These are phyloP conservation scores for Lactifluus hygrophoroides DNA, from an alignment of 768 basidiomycete genomes.

Conservation along the genomic window DNA sequence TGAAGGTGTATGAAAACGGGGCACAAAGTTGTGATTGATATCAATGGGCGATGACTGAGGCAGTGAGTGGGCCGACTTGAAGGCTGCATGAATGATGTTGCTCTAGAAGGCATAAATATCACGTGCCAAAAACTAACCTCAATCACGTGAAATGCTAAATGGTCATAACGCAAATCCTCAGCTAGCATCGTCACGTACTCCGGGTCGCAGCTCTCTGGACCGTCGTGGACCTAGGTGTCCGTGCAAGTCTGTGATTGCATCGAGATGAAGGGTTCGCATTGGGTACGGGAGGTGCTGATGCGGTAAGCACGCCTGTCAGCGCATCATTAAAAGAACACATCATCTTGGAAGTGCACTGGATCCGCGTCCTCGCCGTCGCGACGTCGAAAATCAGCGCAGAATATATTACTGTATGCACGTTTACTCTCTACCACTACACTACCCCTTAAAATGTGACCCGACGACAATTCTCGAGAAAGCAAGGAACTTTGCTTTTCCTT, in stretches of 20 bases:
- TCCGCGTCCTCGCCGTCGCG: too few relatives aligned
- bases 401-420: too few relatives aligned
- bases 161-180: too few relatives aligned
- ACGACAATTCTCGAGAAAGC: too few relatives aligned
- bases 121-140: conserved; percentile 86
- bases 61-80: too few relatives aligned
- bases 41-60: conserved; percentile 89
- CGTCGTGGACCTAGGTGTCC: conserved; percentile 59
- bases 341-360: neutral
- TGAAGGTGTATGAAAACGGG: conserved; percentile 29
- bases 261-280: neutral
- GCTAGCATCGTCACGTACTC: conserved; percentile 83
- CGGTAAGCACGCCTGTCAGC: neutral
- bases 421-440: too few relatives aligned
- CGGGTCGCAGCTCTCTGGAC: conserved; percentile 68
- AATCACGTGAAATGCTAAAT: conserved; percentile 82
- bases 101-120: conserved; percentile 88
- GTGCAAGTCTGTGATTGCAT: conserved; percentile 29
- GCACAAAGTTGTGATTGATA: conserved; percentile 69
- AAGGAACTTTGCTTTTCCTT: too few relatives aligned
- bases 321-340: neutral
- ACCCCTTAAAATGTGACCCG: too few relatives aligned
- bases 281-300: neutral
- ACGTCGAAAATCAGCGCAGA: too few relatives aligned
- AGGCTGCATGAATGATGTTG: conserved; percentile 90